Base-by-base conservation (phyloP, 108 stramenopile species). In the Licmophora abbreviata region DNA sequence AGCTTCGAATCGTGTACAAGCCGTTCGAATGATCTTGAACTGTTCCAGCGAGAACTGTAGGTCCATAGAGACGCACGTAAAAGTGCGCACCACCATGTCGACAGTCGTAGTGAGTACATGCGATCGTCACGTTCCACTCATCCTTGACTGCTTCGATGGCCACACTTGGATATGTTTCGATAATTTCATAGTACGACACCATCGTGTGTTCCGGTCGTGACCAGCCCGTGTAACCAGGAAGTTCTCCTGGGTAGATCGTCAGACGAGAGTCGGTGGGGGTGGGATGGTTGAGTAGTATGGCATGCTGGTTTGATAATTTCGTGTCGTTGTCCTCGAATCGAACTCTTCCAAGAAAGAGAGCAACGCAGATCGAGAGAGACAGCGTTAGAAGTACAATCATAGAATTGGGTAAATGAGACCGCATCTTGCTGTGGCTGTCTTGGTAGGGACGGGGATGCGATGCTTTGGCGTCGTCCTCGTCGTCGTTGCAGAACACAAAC, bases 141-240 rank as follows among this genome's bases (percentile, higher is more conserved):
- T n/a, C n/a, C 3, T 41, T 26, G 4, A 35, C 48, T 26, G 48
- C 48, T 48, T 15, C 34, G 12, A 26, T 41, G 32, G 44, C 33
- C n/a, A 1, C 3, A 17, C 2, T 0, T 29, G 53, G 43, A n/a
- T 61, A 44, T 41, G 36, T n/a, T 46, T 52, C 40, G 34, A 24
- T 18, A 10, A 85, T 63, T 7, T 66, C 26, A 56, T 78, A 79
- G 27, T 63, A 71, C 8, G 71, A 57, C 4, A 77, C 84, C 28
- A 78, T 35, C 0, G 84, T 85, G 9, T 54, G 41, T 58, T 79
- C 74, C 0, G 84, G 77, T 27, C 84, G 74, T 11, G 73, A 71
- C 84, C 84, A 85, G 28, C 84, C 84, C 3, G 79, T 81, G 32
- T 85, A 85, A n/a, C 84, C 84, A 4, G 84, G 84, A 12, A 85